Evolutionary conservation across 257 asterid genomes (phyloP), one percentile per base, ranked within the genome.

Genomic region (Ballota nigra): DNA sequence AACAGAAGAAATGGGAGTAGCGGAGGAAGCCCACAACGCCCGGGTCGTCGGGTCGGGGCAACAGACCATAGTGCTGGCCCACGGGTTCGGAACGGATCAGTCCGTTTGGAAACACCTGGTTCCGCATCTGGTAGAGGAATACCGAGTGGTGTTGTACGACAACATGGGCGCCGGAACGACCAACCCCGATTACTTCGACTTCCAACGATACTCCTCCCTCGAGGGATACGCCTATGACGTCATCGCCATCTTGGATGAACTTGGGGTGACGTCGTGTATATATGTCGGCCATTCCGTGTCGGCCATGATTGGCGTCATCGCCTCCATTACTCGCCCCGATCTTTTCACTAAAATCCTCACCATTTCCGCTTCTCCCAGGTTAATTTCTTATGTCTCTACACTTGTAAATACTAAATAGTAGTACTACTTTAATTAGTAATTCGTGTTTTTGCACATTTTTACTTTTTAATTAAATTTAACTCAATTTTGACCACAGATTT

Each of bases 101-200:
- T 84, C 89, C 2, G 85, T 84, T 19, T 84, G 89, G 89, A 84
- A 84, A 55, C 82, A 84, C 78, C 75, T 82, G 0, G 79, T 82
- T 16, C 89, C 86, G 0, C 89, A 82, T 12, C 68, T 84, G n/a
- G 77, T 77, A 0, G 85, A 81, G 4, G 84, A 75, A 2, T 84
- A 84, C 9, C 77, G 80, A 6, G 83, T 84, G 8, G 77, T 84
- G 22, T 0, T 82, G 60, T 84, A 70, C n/a, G 89, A 84, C 6
- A 84, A 74, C 40, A 84, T 84, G 89, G 89, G 89, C 0, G 84
- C 89, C 16, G 89, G 89, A 0, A 84, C 89, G 22, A 84, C 89
- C 19, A 82, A 84, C 52, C 89, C 89, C 38, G 98, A 89, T 47
- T 92, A 86, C 82, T 92, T 92, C 63, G 98, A 92, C 68, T 92